Percentiles rank a stretch among this genome's conserved stretches.
These are phyloP conservation scores for Rubus idaeus DNA, from an alignment of 306 rosid species.

Conservation along the genomic window DNA sequence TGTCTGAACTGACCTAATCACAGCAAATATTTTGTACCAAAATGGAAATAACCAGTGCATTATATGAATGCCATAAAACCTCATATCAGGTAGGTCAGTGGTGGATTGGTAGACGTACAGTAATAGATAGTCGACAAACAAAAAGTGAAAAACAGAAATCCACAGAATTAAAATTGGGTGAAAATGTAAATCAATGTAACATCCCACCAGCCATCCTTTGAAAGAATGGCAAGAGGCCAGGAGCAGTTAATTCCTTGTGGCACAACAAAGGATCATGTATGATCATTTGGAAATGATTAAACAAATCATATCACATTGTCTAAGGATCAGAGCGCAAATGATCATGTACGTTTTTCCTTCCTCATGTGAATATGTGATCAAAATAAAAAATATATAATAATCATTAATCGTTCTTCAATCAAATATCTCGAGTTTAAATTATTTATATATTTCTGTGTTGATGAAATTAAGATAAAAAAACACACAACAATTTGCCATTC, in stretches of 20 bases:
- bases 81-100: neutral
- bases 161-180: neutral
- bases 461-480: too few species aligned
- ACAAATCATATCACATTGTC: neutral
- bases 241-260: neutral
- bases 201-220: neutral
- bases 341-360: too few species aligned
- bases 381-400: too few species aligned
- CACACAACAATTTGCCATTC: too few species aligned
- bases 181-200: neutral
- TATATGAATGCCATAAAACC: neutral
- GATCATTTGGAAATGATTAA: neutral
- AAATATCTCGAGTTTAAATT: too few species aligned
- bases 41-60: neutral
- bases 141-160: neutral
- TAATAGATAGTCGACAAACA: neutral
- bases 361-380: too few species aligned
- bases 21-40: neutral
- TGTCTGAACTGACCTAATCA: neutral
- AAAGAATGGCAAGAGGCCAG: neutral
- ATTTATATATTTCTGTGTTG: too few species aligned
- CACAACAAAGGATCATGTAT: neutral
- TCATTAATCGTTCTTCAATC: too few species aligned
- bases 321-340: neutral
- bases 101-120: neutral